Evolutionary conservation across 148 eudicot genomes (phyloP).

Genomic region (Salicornia ramosissima): DNA sequence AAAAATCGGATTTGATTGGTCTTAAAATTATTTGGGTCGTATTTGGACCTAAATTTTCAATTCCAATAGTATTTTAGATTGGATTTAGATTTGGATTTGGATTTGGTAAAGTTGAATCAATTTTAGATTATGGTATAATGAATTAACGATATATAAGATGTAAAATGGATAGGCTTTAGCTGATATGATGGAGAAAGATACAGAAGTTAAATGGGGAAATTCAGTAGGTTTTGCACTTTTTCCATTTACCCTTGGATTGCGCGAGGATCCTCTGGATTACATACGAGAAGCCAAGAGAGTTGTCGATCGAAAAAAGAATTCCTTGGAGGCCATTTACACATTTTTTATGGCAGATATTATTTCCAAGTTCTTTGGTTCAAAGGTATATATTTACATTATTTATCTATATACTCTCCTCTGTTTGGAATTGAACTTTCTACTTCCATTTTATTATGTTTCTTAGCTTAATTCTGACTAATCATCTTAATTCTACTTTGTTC

Average conservation of each 20-base stretch:
- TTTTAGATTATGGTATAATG: too few species aligned
- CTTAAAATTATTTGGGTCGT: too few species aligned
- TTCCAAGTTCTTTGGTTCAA: slow-evolving; percentile 38
- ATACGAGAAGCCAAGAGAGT: slow-evolving; percentile 47
- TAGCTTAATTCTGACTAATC: too few species aligned
- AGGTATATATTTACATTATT: slow-evolving; percentile 26
- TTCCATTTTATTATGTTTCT: too few species aligned
- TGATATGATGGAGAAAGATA: slow-evolving; percentile 53
- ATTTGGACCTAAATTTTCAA: too few species aligned
- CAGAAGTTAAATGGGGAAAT: slow-evolving; percentile 54
- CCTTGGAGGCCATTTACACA: slow-evolving; percentile 45
- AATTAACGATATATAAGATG: not conserved
- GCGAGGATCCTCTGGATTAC: slow-evolving; percentile 47
- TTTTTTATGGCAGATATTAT: slow-evolving; percentile 32
- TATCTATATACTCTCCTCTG: too few species aligned
- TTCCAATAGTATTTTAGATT: too few species aligned
- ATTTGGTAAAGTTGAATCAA: too few species aligned
- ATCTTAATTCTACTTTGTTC: too few species aligned
- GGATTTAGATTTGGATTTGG: too few species aligned
- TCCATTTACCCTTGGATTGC: slow-evolving; percentile 36
- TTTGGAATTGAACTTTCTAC: too few species aligned
- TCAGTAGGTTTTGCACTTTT: slow-evolving; percentile 44
- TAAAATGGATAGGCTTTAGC: slow-evolving; percentile 51
- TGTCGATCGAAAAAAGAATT: slow-evolving; percentile 45
- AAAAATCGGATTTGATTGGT: too few species aligned